A percentile compares a stretch with the other conserved stretches of the same genome.
phyloP scores from a whole-genome alignment of 2,329 filamentous ascomycete genomes.

The Trichoderma hamatum region DNA sequence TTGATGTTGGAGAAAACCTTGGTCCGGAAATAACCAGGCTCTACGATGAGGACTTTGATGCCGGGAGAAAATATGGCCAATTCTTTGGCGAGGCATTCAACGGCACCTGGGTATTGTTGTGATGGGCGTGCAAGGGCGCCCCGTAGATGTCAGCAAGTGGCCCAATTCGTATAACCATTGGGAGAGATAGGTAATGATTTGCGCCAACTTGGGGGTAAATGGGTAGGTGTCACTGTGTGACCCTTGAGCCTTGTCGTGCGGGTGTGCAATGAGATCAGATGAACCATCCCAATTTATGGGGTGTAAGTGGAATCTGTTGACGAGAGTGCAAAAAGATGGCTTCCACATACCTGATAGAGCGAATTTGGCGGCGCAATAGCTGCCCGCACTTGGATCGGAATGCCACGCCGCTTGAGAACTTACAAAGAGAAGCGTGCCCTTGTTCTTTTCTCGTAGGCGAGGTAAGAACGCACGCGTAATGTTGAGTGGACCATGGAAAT shows the following conservation, averaged over 20 bases:
- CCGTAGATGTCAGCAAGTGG: background rate
- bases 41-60: constrained; percentile 44
- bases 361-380: constrained; percentile 40
- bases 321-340: background rate
- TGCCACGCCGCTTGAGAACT: constrained; percentile 43
- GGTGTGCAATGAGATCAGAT: background rate
- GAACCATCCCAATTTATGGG: background rate
- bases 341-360: constrained; percentile 37
- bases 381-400: constrained; percentile 36
- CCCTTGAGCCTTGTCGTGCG: background rate
- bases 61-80: constrained; percentile 32
- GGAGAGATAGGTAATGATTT: background rate
- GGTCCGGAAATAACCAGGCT: constrained; percentile 47
- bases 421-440: constrained; percentile 41
- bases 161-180: background rate
- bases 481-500: constrained; percentile 45
- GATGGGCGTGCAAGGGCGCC: background rate
- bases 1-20: constrained; percentile 43
- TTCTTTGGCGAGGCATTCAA: constrained; percentile 36
- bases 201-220: background rate
- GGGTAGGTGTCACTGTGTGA: background rate
- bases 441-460: constrained; percentile 35
- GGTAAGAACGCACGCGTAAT: constrained; percentile 42
- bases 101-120: constrained; percentile 28
- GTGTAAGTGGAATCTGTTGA: background rate